Conservation (phyloP, 164 flowering plant genomes). For the Kalanchoe fedtschenkoi region DNA sequence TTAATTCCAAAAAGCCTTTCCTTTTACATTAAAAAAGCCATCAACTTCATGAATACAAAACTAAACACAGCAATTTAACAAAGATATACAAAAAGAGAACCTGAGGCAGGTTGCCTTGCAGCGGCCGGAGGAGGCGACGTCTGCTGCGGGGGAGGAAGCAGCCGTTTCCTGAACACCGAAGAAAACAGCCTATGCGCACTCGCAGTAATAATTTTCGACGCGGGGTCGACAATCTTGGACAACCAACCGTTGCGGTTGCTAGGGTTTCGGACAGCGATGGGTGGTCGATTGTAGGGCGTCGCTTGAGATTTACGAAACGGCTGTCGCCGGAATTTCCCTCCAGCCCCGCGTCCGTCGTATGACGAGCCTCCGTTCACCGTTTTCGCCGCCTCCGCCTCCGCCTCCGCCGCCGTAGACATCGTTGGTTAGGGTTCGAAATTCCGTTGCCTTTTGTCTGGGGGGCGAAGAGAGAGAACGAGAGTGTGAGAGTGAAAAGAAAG, state of each 20-base stretch:
- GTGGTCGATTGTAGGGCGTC: slow-evolving; percentile 78
- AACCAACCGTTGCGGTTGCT: slow-evolving; percentile 35
- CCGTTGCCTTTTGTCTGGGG: background rate
- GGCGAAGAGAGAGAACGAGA: background rate
- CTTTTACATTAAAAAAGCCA: too few species aligned
- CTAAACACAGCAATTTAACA: background rate
- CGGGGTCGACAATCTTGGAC: slow-evolving; percentile 72
- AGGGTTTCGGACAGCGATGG: slow-evolving; percentile 20
- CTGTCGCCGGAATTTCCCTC: slow-evolving; percentile 46
- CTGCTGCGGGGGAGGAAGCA: slow-evolving; percentile 26
- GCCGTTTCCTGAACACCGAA: slow-evolving; percentile 46
- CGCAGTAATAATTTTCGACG: slow-evolving; percentile 46
- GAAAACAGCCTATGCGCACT: slow-evolving; percentile 49
- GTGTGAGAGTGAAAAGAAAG: background rate
- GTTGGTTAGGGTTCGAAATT: background rate
- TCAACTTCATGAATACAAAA: background rate
- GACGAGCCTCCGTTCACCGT: slow-evolving; percentile 14
- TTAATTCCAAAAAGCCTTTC: too few species aligned
- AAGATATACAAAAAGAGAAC: background rate
- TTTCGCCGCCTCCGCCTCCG: slow-evolving; percentile 14
- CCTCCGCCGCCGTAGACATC: slow-evolving; percentile 32
- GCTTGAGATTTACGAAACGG: slow-evolving; percentile 25
- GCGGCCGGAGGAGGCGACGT: background rate
- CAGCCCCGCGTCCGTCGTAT: slow-evolving; percentile 31
- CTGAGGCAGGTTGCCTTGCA: background rate